Base-by-base conservation (phyloP, 805 yeast species). In the Suhomyces canberraensis region DNA sequence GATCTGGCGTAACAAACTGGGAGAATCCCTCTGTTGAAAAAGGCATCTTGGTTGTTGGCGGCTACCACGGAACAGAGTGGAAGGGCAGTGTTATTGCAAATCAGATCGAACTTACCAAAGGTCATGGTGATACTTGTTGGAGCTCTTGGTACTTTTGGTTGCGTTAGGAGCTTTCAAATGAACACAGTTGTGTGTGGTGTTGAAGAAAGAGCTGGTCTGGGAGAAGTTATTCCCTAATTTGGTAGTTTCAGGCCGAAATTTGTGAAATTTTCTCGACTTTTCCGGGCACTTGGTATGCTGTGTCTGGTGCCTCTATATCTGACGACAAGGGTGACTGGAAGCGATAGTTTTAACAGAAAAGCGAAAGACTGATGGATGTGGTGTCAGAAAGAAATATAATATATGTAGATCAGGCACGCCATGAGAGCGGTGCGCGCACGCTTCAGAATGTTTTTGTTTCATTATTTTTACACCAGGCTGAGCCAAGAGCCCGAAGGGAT, bases 1-100 rank as follows among this genome's bases (percentile, higher is more conserved):
- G 91, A 75, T 51, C 97, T 69, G 0, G 97, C 82, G 48, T 87
- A 91, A 62, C 98, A 91, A 26, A 61, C 58, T 3, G 97, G 80
- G 19, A 86, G 55, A 18, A 90, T 68, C 2, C 96, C 96, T 4
- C 69, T 59, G 20, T 69, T 60, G 37, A 74, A 54, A 20, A 41
- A 55, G 17, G 42, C 42, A 32, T 48, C 61, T 47, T 47, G 42
- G 35, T 60, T 57, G 9, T 66, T 60, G 8, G 89, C 75, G 4
- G 78, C 79, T 3, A 90, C 69, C 33, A 87, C 79, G 2, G 88
- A 74, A 58, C 97, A 89, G 32, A 89, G 59, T 7, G 96, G 95
- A 29, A 89, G 64, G 4, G 95, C 79, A 1, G 89, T 76, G 35
- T 71, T 73, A 26, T 67, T 52, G 60, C 96, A 89, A 25, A 89